These are phyloP conservation scores for Amanita subjunquillea DNA, from an alignment of 768 basidiomycete genomes.

Conservation along the genomic window DNA sequence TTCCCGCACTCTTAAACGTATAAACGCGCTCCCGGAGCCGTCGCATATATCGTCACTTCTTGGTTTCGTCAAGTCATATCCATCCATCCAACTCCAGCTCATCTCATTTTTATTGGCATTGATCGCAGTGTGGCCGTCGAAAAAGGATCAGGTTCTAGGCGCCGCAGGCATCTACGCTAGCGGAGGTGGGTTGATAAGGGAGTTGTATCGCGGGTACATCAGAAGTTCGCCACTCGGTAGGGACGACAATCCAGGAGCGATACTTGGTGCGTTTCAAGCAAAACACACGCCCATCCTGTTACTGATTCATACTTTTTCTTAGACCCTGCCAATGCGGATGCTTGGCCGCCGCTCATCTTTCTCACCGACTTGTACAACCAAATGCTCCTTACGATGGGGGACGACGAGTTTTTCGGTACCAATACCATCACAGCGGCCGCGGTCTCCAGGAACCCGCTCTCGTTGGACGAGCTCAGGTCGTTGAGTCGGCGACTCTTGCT, in stretches of 20 bases:
- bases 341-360: slow-evolving; percentile 68
- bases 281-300: background rate
- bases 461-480: slow-evolving; percentile 67
- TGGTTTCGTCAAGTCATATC: slow-evolving; percentile 26
- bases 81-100: slow-evolving; percentile 33
- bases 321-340: slow-evolving; percentile 34
- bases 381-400: slow-evolving; percentile 82
- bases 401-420: slow-evolving; percentile 88
- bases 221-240: slow-evolving; percentile 52
- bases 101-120: slow-evolving; percentile 50
- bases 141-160: slow-evolving; percentile 48
- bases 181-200: slow-evolving; percentile 58
- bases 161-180: slow-evolving; percentile 36
- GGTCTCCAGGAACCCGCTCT: slow-evolving; percentile 61
- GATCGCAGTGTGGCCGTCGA: slow-evolving; percentile 47
- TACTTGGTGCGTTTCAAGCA: slow-evolving; percentile 14
- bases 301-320: background rate
- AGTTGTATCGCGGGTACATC: slow-evolving; percentile 64
- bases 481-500: slow-evolving; percentile 77
- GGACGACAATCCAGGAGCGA: slow-evolving; percentile 26
- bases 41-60: slow-evolving; percentile 48
- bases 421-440: slow-evolving; percentile 14
- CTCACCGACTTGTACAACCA: slow-evolving; percentile 78
- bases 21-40: slow-evolving; percentile 44
- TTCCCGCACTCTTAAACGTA: slow-evolving; percentile 48